A percentile compares a stretch with the other conserved stretches of the same genome.
These are phyloP conservation scores for Ziziphus jujuba DNA, from an alignment of 306 rosid genomes.

Conservation along the genomic window DNA sequence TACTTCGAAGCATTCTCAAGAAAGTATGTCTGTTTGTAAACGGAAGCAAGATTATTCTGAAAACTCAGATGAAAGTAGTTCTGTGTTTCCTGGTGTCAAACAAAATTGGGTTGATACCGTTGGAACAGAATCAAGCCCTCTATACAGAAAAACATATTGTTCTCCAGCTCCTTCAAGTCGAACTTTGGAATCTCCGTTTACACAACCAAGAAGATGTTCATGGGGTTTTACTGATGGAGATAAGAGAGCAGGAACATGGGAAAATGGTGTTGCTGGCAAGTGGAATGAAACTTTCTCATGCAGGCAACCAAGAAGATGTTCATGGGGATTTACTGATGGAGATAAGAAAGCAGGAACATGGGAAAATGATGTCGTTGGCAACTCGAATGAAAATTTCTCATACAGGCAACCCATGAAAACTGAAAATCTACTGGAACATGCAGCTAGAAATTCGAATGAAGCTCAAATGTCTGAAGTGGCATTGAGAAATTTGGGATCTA, in stretches of 20 bases:
- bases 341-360: conserved; percentile 38
- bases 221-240: conserved; percentile 53
- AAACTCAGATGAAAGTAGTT: conserved; percentile 25
- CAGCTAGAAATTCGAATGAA: not conserved
- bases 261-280: conserved; percentile 26
- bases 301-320: conserved; percentile 32
- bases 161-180: conserved; percentile 44
- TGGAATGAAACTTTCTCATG: conserved; percentile 44
- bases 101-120: conserved; percentile 25
- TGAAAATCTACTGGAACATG: conserved; percentile 13
- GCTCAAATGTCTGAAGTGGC: too few species aligned
- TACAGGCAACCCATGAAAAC: conserved; percentile 7
- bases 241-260: conserved; percentile 43
- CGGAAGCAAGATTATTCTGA: conserved; percentile 29
- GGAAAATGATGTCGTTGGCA: conserved; percentile 28
- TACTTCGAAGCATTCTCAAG: conserved; percentile 33
- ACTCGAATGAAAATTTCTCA: conserved; percentile 46
- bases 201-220: conserved; percentile 51
- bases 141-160: conserved; percentile 30
- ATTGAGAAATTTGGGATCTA: not conserved
- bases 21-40: conserved; percentile 19
- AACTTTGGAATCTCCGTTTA: conserved; percentile 32
- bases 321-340: conserved; percentile 56
- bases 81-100: conserved; percentile 26
- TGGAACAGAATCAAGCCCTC: conserved; percentile 33